Evolutionary conservation across 192 early-diverging fungal genomes (phyloP), one percentile per base, ranked within the genome.

Genomic region (Powellomyces hirtus): DNA sequence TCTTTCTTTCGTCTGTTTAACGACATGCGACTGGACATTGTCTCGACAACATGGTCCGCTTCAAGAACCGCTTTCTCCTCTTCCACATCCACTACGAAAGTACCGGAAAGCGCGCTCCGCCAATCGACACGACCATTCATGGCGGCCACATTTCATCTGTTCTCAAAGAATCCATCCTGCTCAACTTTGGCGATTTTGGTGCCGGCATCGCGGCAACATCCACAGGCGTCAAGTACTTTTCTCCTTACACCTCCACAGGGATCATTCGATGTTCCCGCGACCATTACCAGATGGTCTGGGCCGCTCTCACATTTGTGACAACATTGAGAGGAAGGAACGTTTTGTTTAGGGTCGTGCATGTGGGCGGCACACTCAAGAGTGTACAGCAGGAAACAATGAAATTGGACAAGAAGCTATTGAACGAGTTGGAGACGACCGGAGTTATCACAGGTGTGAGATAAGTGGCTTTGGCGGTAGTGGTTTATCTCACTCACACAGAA

Each of bases 31-130:
- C n/a, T n/a, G n/a, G n/a, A n/a, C n/a, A n/a, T n/a, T n/a, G n/a
- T n/a, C n/a, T n/a, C n/a, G n/a, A n/a, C n/a, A 49, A 49, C 37
- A 75, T 75, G 73, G 73, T 75, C 40, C 66, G 73, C 40, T 64
- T 75, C 31, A 75, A 75, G 45, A 70, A 70, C 62, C 59, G 73
- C 38, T 75, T 59, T 33, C 62, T 75, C 22, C 68, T 75, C 31
- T 42, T 75, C 38, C 53, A 50, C 7, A 34, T 70, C 34, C 60
- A 74, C 37, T 62, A 29, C 33, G n/a, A n/a, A n/a, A n/a, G n/a
- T n/a, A n/a, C n/a, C n/a, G 16, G 29, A 11, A 18, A 18, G 6
- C 11, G 14, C 36, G 59, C 56, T 33, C 10, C 33, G 14, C 18
- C 35, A 6, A 36, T 40, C 37, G 49, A 66, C 38, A n/a, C 64